Base-by-base conservation (phyloP, 371 early-diverging fungal species). In the Mucor mucedo region DNA sequence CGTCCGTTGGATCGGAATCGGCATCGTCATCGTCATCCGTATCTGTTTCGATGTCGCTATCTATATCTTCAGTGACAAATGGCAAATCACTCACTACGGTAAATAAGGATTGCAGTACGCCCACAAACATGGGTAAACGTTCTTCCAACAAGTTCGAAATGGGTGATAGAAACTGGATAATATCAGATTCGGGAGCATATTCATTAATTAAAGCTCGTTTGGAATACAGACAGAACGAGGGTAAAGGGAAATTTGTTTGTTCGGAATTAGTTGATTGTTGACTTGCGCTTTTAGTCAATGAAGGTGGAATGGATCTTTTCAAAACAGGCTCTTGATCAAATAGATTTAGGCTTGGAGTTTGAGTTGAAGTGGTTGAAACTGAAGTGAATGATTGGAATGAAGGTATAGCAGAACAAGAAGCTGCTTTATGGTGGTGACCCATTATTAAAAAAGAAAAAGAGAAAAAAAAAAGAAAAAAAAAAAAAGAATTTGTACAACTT, bases 221-320 rank as follows among this genome's bases (percentile, higher is more conserved):
- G 6, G 71, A 71, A 63, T 66, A 71, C 14, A 71, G 33, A 48
- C 71, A 71, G 48, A 66, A 59, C 2, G 71, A 66, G 4, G 71
- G 71, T 33, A 66, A 48, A 16, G 65, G 60, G 10, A 70, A 56
- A 10, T 35, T 13, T 13, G 9, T 10, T 11, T 45, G 50, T 29
- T 50, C 14, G 0, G 28, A 30, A 30, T 13, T 2, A 30, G 13
- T 13, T 3, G 50, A 50, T 30, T 29, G 32, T 50, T 50, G 30
- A 50, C 50, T 50, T 4, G 9, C 9, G 28, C 32, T 50, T 30
- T 50, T 50, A 13, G 50, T 50, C 13, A 50, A 29, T 30, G 50
- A 30, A 11, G 50, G 30, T 30, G 13, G 13, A 28, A 50, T 10
- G 50, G 50, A 50, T 50, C 32, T 50, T 10, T 50, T 50, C 28